phyloP scores from a whole-genome alignment of 495 filamentous ascomycete species.

The Neurospora sp. region DNA sequence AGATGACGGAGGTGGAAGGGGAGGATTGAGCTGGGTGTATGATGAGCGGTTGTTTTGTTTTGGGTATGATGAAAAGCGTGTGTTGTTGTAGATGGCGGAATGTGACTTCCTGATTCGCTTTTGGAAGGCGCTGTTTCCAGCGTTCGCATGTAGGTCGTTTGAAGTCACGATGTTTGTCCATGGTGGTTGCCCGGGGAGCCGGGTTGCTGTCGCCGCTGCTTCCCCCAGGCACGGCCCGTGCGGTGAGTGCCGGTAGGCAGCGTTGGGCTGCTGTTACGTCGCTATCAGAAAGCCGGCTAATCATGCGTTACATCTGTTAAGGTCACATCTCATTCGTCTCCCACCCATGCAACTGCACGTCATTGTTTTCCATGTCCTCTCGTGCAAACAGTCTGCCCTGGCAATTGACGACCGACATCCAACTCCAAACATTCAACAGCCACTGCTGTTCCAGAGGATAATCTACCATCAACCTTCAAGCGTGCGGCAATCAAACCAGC shows the following conservation, averaged over 20 bases:
- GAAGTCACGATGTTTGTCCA: neutral
- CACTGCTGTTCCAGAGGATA: neutral
- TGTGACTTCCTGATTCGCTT: neutral
- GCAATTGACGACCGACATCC: neutral
- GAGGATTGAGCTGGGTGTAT: conserved; percentile 2
- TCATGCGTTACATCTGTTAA: neutral
- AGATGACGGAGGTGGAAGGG: conserved; percentile 61
- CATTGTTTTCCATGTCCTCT: too few species aligned
- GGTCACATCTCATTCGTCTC: neutral
- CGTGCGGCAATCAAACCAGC: neutral
- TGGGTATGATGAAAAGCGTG: neutral
- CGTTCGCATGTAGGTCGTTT: neutral
- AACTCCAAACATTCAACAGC: neutral
- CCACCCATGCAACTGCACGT: neutral
- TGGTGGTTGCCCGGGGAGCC: neutral
- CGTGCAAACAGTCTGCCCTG: neutral
- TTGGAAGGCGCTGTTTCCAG: neutral
- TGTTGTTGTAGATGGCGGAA: neutral
- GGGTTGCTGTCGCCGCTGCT: neutral
- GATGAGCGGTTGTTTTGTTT: neutral
- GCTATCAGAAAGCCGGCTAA: neutral
- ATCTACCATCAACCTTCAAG: neutral
- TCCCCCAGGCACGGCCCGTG: too few species aligned
- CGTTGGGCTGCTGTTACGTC: neutral
- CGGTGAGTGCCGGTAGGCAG: neutral